Base-by-base conservation (phyloP, 495 filamentous ascomycete genomes). In the Xylaria telfairii region DNA sequence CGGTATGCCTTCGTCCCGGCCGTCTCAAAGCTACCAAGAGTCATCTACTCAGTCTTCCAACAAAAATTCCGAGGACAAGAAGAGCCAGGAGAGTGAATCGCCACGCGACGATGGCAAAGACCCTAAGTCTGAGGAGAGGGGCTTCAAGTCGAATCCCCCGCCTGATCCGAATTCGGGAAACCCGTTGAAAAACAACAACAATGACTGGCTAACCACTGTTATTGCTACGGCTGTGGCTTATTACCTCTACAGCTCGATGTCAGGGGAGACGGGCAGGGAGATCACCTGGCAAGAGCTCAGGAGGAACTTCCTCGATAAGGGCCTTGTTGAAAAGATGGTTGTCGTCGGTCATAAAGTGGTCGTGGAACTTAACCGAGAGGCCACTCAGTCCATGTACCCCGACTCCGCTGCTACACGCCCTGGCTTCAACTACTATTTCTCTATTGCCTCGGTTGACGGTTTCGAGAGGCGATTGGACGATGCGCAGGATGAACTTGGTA, bases 211-310 rank as follows among this genome's bases (percentile, higher is more conserved):
- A 9, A 73, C 69, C 8, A 74, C 72, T 17, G 42, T 73, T 37
- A 44, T 75, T 8, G 72, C 59, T 34, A 71, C 73, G 3, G 65
- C 44, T 62, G 32, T 78, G 21, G 75, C 74, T 47, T 80, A 72
- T 51, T 79, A 76, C 66, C 26, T 80, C 17, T 77, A 79, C 47
- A 72, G 30, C 13, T 74, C 76, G 42, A 10, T 76, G 9, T 74
- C 74, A 10, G 75, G 77, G 30, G 74, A 76, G 39, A 72, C 60
- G 26, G 71, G 71, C n/a, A 87, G 87, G 59, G 95, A 98, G 74
- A 97, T 99, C 69, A 98, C 96, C 51, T 99, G 94, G 93, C 95
- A 99, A 83, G 96, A 98, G 80, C 92, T 98, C 79, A 85, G 91
- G 54, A 92, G 89, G 71, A 95, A 93, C 47, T 98, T 96, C 84